Evolutionary conservation across 331 rosid species (phyloP).

Genomic region (Dryas integrifolia): DNA sequence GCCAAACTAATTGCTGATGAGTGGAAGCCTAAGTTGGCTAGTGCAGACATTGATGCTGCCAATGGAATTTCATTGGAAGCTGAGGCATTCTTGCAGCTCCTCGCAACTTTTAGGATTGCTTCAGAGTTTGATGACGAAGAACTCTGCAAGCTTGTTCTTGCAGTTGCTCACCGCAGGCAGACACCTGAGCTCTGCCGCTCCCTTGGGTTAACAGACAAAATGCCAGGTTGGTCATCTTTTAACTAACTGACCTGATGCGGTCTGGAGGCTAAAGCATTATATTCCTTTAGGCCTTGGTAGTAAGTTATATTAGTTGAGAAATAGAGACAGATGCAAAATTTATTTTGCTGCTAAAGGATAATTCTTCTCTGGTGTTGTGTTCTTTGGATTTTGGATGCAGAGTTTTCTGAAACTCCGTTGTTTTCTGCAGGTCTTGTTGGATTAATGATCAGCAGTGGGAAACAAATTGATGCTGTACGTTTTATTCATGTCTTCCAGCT

Average conservation of each 20-base stretch:
- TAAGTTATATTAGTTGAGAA: conserved; percentile 26
- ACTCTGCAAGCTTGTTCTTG: conserved; percentile 88
- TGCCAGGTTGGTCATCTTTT: conserved; percentile 89
- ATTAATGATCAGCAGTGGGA: conserved; percentile 44
- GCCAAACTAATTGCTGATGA: conserved; percentile 89
- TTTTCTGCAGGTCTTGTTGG: conserved; percentile 57
- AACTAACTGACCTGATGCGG: conserved; percentile 62
- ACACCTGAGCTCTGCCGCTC: conserved; percentile 92
- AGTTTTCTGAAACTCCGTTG: conserved; percentile 17
- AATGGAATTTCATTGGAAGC: conserved; percentile 85
- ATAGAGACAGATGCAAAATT: conserved; percentile 21
- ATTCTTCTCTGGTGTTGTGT: conserved; percentile 18
- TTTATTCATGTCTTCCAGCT: conserved; percentile 66
- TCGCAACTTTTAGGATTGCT: conserved; percentile 72
- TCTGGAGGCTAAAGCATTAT: conserved; percentile 47
- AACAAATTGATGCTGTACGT: conserved; percentile 62
- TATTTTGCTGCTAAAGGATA: conserved; percentile 19
- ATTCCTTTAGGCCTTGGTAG: conserved; percentile 37
- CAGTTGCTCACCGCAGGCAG: conserved; percentile 71
- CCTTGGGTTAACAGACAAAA: conserved; percentile 75
- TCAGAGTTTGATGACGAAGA: conserved; percentile 83
- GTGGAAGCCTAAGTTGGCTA: conserved; percentile 79
- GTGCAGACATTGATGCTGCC: conserved; percentile 69
- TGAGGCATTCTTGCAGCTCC: conserved; percentile 85
- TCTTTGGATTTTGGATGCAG: conserved; percentile 20